phyloP scores from a whole-genome alignment of 2,329 filamentous ascomycete genomes.

The Fusarium citri region DNA sequence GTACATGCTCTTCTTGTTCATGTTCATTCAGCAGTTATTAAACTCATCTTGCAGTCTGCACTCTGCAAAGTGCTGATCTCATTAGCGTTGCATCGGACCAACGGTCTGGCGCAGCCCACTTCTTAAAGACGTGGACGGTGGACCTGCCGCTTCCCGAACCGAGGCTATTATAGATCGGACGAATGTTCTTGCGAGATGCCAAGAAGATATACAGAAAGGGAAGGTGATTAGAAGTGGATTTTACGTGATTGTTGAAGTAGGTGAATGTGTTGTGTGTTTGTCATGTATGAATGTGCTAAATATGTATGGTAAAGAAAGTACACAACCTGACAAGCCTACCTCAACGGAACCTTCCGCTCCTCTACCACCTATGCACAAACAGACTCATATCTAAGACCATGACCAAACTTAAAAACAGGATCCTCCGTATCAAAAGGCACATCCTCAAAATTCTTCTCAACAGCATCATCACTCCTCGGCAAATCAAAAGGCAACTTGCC shows the following conservation, averaged over 20 bases:
- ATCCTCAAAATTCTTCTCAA: constrained; percentile 46
- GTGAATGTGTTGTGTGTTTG: neutral
- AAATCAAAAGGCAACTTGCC: constrained; percentile 45
- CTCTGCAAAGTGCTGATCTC: neutral
- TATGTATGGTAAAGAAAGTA: neutral
- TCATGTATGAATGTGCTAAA: neutral
- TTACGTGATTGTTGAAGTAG: no score
- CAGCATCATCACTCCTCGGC: constrained; percentile 56
- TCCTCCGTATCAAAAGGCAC: constrained; percentile 44
- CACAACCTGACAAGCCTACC: neutral
- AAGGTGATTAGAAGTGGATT: no score
- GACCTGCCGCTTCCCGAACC: neutral
- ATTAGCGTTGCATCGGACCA: neutral
- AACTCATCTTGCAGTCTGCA: neutral
- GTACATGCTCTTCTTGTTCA: rapidly evolving
- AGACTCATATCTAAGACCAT: constrained; percentile 33
- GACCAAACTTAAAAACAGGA: constrained; percentile 43
- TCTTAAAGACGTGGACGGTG: neutral
- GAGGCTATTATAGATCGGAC: neutral
- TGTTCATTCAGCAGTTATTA: no score
- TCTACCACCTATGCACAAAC: neutral
- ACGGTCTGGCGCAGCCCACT: neutral
- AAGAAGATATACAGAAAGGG: neutral
- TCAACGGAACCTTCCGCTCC: no score
- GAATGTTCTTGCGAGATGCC: neutral